Evolutionary conservation across 2,329 filamentous ascomycete genomes (phyloP), one percentile per base, ranked within the genome.

Genomic region (Sporothrix inflata): DNA sequence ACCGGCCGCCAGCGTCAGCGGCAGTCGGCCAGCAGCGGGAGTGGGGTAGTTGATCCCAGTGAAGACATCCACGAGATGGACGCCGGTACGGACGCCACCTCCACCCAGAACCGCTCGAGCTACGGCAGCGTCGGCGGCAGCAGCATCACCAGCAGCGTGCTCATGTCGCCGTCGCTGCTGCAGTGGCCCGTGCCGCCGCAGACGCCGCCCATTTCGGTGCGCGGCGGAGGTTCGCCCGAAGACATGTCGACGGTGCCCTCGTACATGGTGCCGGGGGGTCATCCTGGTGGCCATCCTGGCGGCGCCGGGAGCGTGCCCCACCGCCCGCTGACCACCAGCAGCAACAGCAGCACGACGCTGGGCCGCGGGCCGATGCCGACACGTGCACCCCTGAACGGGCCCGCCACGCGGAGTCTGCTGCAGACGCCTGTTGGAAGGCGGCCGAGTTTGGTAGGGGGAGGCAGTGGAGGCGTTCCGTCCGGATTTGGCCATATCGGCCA

Each of bases 111-210:
- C 27, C 68, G 61, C 16, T 63, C 47, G n/a, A 74, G 72, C 72
- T 24, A 45, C n/a, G 67, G 47, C 60, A 75, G 73, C 69, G 40
- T 72, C 21, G 73, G 71, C 24, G 69, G 53, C 45, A 72, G 73
- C 69, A 75, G 74, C 60, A 67, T 76, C 12, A 49, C 75, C 60
- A 76, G 75, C 74, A 76, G 75, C 55, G 72, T 69, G 14, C 21
- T 74, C 16, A 51, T 73, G 24, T 76, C 75, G 47, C 75, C 74
- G 2, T 57, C 69, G 4, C 11, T 66, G 42, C 21, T 76, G 57
- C 67, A 34, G 19, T 75, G 73, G 74, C 74, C 75, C 0, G 73
- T 75, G 66, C 74, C 74, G 69, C 74, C 74, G 27, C 69, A 74
- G 34, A 74, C 73, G 61, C 74, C 75, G 55, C 72, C 74, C 21